phyloP scores from a whole-genome alignment of 2,329 filamentous ascomycete genomes.

The Cytospora mali region DNA sequence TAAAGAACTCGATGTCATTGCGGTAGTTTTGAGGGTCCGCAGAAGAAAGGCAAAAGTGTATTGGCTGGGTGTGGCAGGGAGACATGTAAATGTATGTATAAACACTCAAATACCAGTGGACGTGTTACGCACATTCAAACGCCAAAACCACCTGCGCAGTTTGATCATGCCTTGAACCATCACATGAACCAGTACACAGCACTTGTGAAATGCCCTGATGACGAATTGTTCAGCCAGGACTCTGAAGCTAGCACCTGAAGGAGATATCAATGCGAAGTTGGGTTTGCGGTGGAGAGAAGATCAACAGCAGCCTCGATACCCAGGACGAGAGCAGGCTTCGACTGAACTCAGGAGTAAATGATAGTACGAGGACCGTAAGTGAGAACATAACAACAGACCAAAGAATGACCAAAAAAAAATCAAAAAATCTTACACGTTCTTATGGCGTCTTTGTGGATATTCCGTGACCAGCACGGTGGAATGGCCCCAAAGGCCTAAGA shows the following conservation, averaged over 20 bases:
- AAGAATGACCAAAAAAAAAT: neutral
- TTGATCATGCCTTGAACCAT: neutral
- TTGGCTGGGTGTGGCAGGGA: neutral
- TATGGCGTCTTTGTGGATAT: constrained; percentile 13
- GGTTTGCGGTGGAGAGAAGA: too few relatives aligned
- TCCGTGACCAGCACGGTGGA: neutral
- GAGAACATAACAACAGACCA: too few relatives aligned
- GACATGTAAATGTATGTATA: constrained; percentile 8
- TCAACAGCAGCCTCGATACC: too few relatives aligned
- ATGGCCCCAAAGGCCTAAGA: too few relatives aligned
- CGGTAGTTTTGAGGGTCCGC: neutral
- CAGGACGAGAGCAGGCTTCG: neutral
- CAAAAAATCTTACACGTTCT: constrained; percentile 16
- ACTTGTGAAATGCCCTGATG: neutral
- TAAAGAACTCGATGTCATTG: constrained; percentile 74
- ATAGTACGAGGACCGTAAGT: too few relatives aligned
- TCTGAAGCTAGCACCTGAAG: neutral
- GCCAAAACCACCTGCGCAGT: neutral
- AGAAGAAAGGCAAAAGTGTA: constrained; percentile 61
- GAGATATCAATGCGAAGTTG: neutral
- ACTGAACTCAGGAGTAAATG: too few relatives aligned
- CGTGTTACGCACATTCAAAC: neutral
- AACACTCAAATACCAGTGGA: constrained; percentile 13
- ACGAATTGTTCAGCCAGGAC: neutral
- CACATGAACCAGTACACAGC: too few relatives aligned